Evolutionary conservation across 2,329 filamentous ascomycete genomes (phyloP).

Genomic region (Pezicula carpinea): DNA sequence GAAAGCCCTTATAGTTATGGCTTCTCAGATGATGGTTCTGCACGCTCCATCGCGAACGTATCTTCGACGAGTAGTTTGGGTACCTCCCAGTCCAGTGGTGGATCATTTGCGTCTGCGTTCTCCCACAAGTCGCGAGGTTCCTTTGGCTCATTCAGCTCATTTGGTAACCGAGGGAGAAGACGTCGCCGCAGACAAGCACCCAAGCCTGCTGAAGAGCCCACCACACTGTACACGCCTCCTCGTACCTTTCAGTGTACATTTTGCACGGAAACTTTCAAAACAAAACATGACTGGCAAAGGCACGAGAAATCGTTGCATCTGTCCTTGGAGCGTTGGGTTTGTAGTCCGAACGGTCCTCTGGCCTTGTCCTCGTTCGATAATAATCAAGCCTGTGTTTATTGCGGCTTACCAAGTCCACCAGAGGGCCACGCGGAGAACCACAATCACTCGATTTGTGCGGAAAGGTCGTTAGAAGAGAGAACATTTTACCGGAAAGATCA

Average conservation of each 20-base stretch:
- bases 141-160: slow-evolving; percentile 31
- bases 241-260: slow-evolving; percentile 59
- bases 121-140: slow-evolving; percentile 56
- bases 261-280: slow-evolving; percentile 63
- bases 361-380: slow-evolving; percentile 57
- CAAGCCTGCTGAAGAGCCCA: slow-evolving; percentile 40
- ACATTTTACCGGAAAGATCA: slow-evolving; percentile 66
- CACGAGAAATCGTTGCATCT: slow-evolving; percentile 65
- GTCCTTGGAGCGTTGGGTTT: slow-evolving; percentile 64
- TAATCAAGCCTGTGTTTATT: slow-evolving; percentile 53
- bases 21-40: slow-evolving; percentile 57
- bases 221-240: slow-evolving; percentile 34
- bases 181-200: slow-evolving; percentile 25
- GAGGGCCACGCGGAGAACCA: slow-evolving; percentile 53
- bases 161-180: slow-evolving; percentile 22
- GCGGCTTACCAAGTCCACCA: slow-evolving; percentile 49
- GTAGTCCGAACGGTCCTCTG: slow-evolving; percentile 50
- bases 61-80: slow-evolving; percentile 58
- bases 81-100: slow-evolving; percentile 55
- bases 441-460: slow-evolving; percentile 60
- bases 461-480: slow-evolving; percentile 56
- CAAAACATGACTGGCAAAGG: slow-evolving; percentile 66
- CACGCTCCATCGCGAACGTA: slow-evolving; percentile 51
- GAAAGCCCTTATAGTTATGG: slow-evolving; percentile 53
- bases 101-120: slow-evolving; percentile 54